A percentile compares a stretch with the other conserved stretches of the same genome.
These are phyloP conservation scores for Phytophthora nicotianae DNA, from an alignment of 352 stramenopile species.

Conservation along the genomic window DNA sequence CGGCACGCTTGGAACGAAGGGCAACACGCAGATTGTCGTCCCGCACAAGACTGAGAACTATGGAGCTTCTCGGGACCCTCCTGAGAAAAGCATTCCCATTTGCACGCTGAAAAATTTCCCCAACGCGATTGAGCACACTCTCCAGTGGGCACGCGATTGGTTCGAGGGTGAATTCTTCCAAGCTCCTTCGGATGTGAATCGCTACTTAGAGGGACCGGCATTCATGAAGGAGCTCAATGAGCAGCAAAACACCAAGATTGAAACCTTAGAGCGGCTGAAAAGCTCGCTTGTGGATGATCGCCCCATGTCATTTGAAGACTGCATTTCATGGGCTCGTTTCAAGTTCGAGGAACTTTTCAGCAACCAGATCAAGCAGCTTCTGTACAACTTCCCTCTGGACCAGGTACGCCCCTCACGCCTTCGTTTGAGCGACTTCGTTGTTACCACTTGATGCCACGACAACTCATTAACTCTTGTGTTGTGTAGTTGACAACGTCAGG, in stretches of 20 bases:
- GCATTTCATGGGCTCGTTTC: constrained; percentile 96
- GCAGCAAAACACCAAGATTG: constrained; percentile 97
- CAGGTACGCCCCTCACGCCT: constrained; percentile 50
- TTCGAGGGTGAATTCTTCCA: constrained; percentile 99
- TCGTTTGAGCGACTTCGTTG: constrained; percentile 2
- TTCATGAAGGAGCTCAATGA: constrained; percentile 94
- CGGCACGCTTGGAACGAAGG: constrained; percentile 99
- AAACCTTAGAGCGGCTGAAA: constrained; percentile 94
- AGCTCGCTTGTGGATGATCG: constrained; percentile 93
- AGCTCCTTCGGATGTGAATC: constrained; percentile 95
- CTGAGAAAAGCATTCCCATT: constrained; percentile 99
- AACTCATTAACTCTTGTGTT: constrained; percentile 1
- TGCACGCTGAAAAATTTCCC: constrained; percentile 99
- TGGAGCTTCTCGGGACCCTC: constrained; percentile 96
- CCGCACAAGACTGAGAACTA: constrained; percentile 97
- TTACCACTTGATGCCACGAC: not conserved
- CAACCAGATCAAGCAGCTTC: constrained; percentile 97
- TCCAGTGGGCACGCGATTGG: constrained; percentile 99
- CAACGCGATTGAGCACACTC: constrained; percentile 98
- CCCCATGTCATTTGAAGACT: constrained; percentile 96
- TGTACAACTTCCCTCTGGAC: constrained; percentile 99
- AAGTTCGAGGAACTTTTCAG: constrained; percentile 99
- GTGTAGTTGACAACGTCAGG: constrained; percentile 92
- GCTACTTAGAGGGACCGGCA: constrained; percentile 83
- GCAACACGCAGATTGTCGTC: constrained; percentile 95